phyloP scores from a whole-genome alignment of 164 flowering plant genomes.

The Dillenia turbinata region DNA sequence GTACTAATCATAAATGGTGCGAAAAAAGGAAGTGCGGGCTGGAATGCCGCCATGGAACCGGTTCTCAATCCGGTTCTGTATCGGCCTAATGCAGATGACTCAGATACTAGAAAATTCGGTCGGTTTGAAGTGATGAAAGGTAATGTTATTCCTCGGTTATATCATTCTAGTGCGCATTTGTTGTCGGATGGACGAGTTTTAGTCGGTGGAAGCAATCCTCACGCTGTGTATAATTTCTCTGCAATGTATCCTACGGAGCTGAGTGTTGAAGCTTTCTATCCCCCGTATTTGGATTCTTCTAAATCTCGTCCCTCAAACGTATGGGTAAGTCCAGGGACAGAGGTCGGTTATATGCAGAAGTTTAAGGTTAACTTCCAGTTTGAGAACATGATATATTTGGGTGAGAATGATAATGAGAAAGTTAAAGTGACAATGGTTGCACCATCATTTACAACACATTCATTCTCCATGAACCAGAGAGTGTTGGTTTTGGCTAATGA shows the following conservation, averaged over 20 bases:
- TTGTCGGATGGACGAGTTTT: constrained; percentile 30
- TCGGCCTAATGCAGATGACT: constrained; percentile 3
- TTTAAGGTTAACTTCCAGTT: constrained; percentile 11
- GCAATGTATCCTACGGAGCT: constrained; percentile 28
- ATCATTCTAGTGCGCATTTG: constrained; percentile 38
- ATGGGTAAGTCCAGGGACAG: not conserved
- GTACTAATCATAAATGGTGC: constrained; percentile 55
- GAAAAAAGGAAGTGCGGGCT: constrained; percentile 42
- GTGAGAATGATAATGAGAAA: not conserved
- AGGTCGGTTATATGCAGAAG: constrained; percentile 15
- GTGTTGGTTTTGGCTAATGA: constrained; percentile 24
- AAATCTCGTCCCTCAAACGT: constrained; percentile 17
- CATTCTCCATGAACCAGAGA: constrained; percentile 52
- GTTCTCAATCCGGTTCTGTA: constrained; percentile 44
- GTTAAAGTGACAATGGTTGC: constrained; percentile 52
- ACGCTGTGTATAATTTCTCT: constrained; percentile 23
- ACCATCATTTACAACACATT: constrained; percentile 61
- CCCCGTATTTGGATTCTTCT: constrained; percentile 22
- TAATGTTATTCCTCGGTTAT: constrained; percentile 30
- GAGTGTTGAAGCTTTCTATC: constrained; percentile 35
- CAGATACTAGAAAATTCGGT: too few species aligned
- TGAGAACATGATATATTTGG: not conserved
- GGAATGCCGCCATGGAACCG: constrained; percentile 33
- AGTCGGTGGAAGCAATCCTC: constrained; percentile 38
- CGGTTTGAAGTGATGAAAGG: constrained; percentile 29